phyloP scores from a whole-genome alignment of 257 asterid genomes.

The Gentiana straminea region DNA sequence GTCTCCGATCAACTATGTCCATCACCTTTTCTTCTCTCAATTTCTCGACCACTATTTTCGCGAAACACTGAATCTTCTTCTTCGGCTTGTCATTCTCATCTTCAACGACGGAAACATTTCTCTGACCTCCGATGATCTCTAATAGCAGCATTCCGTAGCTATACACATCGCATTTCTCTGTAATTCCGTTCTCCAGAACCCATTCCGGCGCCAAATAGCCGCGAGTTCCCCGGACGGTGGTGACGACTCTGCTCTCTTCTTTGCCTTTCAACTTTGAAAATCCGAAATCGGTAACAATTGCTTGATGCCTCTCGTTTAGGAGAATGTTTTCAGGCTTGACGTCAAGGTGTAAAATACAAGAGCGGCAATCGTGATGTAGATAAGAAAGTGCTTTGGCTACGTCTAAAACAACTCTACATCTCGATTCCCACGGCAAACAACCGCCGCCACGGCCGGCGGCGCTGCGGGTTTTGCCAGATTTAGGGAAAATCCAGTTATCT shows the following conservation, averaged over 20 bases:
- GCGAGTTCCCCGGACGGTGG: constrained; percentile 54
- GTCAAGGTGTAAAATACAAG: constrained; percentile 60
- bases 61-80: constrained; percentile 43
- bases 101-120: constrained; percentile 24
- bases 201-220: constrained; percentile 84
- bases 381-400: constrained; percentile 62
- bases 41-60: constrained; percentile 46
- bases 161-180: constrained; percentile 69
- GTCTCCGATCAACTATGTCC: constrained; percentile 58
- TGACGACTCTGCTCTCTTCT: constrained; percentile 57
- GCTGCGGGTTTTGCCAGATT: neutral
- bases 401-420: constrained; percentile 44
- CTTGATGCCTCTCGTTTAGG: constrained; percentile 34
- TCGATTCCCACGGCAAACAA: constrained; percentile 49
- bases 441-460: constrained; percentile 14
- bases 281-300: constrained; percentile 59
- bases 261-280: constrained; percentile 55
- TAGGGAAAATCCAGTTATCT: constrained; percentile 53
- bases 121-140: constrained; percentile 61
- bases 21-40: constrained; percentile 39
- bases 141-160: constrained; percentile 61
- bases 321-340: constrained; percentile 68
- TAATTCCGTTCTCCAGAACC: constrained; percentile 55
- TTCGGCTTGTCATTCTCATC: constrained; percentile 14
- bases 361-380: constrained; percentile 64